These are phyloP conservation scores for Dactylellina sp. DNA, from an alignment of 2,329 filamentous ascomycete species.

Conservation along the genomic window DNA sequence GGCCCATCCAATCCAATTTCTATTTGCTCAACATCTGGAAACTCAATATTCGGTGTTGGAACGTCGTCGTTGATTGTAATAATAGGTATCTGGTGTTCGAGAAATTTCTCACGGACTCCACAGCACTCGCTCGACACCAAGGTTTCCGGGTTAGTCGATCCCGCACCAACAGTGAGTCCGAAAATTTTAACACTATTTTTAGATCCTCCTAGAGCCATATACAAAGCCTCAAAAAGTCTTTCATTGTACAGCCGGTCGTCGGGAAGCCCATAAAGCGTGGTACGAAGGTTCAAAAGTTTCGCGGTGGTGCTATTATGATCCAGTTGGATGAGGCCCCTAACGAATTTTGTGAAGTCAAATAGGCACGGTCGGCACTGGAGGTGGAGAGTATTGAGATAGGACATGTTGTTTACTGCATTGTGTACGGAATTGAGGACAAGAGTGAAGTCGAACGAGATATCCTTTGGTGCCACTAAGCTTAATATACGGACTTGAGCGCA, in stretches of 20 bases:
- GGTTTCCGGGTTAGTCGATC: not conserved
- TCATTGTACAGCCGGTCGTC: constrained; percentile 19
- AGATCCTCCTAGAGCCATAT: constrained; percentile 15
- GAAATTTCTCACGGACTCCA: constrained; percentile 5
- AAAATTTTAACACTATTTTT: constrained; percentile 24
- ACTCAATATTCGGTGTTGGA: constrained; percentile 5
- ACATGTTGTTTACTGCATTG: constrained; percentile 19
- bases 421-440: constrained; percentile 17
- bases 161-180: constrained; percentile 5
- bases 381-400: constrained; percentile 9
- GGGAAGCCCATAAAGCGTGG: constrained; percentile 26
- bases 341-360: constrained; percentile 26
- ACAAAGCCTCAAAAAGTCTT: constrained; percentile 35
- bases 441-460: constrained; percentile 31
- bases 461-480: constrained; percentile 27
- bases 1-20: constrained; percentile 25
- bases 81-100: constrained; percentile 10
- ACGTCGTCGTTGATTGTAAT: constrained; percentile 20
- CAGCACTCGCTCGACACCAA: constrained; percentile 11
- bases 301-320: constrained; percentile 10
- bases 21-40: constrained; percentile 31
- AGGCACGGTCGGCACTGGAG: constrained; percentile 24
- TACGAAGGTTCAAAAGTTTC: constrained; percentile 4
- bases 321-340: constrained; percentile 19
- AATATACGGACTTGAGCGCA: constrained; percentile 22